These are phyloP conservation scores for Magnusiomyces tetraspermus DNA, from an alignment of 1,139 yeast species.

Conservation along the genomic window DNA sequence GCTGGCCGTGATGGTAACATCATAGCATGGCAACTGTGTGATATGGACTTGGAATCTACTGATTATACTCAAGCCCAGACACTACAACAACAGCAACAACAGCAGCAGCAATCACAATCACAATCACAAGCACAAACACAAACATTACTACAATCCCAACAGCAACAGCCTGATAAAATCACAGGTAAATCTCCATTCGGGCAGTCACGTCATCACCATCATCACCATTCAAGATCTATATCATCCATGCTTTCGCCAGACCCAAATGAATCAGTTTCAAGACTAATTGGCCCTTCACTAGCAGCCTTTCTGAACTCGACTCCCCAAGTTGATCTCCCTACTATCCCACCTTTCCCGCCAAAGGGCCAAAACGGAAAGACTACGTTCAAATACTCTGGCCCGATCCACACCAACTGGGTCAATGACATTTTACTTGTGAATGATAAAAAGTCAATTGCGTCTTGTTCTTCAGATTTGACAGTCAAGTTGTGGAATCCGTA, in stretches of 20 bases:
- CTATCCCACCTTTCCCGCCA: not conserved
- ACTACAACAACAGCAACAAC: no score
- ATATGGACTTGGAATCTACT: conserved; percentile 15
- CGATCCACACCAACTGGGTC: conserved; percentile 82
- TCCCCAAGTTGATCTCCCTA: conserved; percentile 4
- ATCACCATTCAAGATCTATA: no score
- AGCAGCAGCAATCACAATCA: no score
- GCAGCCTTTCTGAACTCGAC: conserved; percentile 15
- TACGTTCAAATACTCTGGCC: conserved; percentile 27
- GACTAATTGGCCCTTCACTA: conserved; percentile 9
- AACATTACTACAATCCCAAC: no score
- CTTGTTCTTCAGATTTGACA: conserved; percentile 80
- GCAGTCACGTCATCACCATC: not conserved
- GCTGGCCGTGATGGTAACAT: conserved; percentile 88
- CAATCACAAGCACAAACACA: not conserved
- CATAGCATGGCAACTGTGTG: conserved; percentile 42
- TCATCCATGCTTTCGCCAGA: not conserved
- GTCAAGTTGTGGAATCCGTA: conserved; percentile 57
- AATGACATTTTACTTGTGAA: conserved; percentile 58
- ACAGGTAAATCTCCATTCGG: no score
- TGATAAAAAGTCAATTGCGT: conserved; percentile 40
- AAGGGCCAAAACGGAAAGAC: conserved; percentile 18
- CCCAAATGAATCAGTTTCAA: conserved; percentile 8
- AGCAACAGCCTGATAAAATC: no score
- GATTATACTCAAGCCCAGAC: not conserved